Evolutionary conservation across 2,329 filamentous ascomycete species (phyloP), one percentile per base, ranked within the genome.

Genomic region (Colletotrichum truncatum): DNA sequence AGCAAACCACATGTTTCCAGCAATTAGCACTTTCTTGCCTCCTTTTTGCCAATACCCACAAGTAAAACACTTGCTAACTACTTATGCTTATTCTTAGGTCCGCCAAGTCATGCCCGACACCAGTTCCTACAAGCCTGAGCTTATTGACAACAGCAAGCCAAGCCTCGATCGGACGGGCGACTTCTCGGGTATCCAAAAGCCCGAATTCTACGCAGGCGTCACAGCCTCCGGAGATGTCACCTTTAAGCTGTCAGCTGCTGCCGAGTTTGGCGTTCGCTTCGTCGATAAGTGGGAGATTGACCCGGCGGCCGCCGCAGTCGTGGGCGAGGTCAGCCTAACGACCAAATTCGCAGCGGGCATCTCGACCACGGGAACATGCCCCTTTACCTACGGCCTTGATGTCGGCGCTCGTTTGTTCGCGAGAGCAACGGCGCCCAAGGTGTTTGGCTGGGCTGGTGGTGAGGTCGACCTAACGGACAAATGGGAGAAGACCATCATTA

Each of bases 251-350:
- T 67, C 63, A 58, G 63, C 70, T 3, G 67, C 69, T 7, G 60
- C 68, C 28, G 67, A 67, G 55, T 72, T 72, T 43, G 70, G 70
- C 46, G 60, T 72, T 23, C 65, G 63, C 48, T 71, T 72, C 52
- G 66, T 56, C 16, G 39, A 65, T 6, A 38, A 26, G 16, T 71
- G 67, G 67, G 41, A 69, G 30, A 54, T 70, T 46, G 61, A 66
- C 16, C 57, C 64, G 45, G 60, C 63, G 4, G 67, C 61, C 12
- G 69, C 65, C 6, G 60, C 64, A 7, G 55, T 71, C 41, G 70
- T 72, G 30, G 67, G 68, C 21, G 70, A 72, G 53, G 70, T 46
- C 43, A 68, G 57, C 56, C 21, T 70, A 14, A 68, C 34, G 34
- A 49, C 68, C 52, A 60, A 68, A 39, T 38, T 69, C 6, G 16